Evolutionary conservation across 129 eudicot species (phyloP).

Genomic region (Gnaphalium uliginosum): DNA sequence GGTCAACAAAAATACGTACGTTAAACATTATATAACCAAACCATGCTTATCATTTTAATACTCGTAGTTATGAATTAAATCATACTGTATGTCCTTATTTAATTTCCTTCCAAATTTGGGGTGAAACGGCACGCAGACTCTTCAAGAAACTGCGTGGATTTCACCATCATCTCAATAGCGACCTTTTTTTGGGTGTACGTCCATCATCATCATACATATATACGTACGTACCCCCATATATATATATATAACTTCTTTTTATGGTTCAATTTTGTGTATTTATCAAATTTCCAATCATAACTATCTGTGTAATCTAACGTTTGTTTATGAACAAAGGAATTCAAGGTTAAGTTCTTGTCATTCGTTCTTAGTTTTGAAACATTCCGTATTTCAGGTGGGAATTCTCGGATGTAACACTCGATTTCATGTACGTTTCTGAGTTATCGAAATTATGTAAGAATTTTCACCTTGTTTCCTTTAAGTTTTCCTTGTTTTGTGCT

Average conservation of each 20-base stretch:
- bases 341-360: background rate
- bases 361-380: background rate
- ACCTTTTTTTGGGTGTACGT: conserved; percentile 6
- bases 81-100: background rate
- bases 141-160: conserved; percentile 33
- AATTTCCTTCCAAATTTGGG: background rate
- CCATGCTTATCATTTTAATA: too few relatives aligned
- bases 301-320: background rate
- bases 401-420: background rate
- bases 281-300: background rate
- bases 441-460: background rate
- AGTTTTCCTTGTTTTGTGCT: background rate
- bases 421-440: background rate
- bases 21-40: too few relatives aligned
- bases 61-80: too few relatives aligned
- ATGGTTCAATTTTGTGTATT: background rate
- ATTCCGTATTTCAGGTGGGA: background rate
- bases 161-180: conserved; percentile 34
- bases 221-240: background rate
- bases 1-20: too few relatives aligned
- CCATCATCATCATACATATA: too few relatives aligned
- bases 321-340: too few relatives aligned
- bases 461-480: background rate
- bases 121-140: conserved; percentile 38
- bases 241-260: conserved; percentile 14